phyloP scores from a whole-genome alignment of 345 rosid species.

The Rhodomyrtus tomentosa region DNA sequence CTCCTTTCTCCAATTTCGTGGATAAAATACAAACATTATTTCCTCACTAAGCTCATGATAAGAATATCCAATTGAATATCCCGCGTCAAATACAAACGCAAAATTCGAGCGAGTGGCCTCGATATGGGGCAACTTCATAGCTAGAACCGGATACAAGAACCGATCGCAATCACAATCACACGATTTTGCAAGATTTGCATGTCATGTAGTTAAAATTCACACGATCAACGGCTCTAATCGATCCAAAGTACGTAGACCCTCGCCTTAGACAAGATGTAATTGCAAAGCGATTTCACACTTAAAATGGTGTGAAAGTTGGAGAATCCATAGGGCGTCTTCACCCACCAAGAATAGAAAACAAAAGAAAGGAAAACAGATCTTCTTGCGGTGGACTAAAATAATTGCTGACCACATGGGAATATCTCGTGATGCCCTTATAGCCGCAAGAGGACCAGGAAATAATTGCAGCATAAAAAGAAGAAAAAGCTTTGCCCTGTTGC shows the following conservation, averaged over 20 bases:
- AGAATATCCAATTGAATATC: not conserved
- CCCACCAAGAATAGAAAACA: not conserved
- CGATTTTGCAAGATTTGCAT: too few species aligned
- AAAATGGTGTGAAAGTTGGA: not conserved
- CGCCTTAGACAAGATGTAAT: not conserved
- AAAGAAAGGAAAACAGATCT: not conserved
- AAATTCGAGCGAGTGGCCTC: not conserved
- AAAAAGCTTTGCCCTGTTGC: not conserved
- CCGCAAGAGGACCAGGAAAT: not conserved
- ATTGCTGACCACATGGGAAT: not conserved
- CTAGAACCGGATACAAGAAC: not conserved
- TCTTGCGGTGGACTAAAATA: not conserved
- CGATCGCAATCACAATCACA: not conserved
- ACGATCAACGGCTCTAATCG: not conserved
- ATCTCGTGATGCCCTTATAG: not conserved
- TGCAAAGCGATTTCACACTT: not conserved
- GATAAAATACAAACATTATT: not conserved
- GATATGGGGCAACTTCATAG: not conserved
- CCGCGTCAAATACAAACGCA: rapidly evolving
- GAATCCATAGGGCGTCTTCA: not conserved
- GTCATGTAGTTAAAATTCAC: too few species aligned
- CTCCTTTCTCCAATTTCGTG: not conserved
- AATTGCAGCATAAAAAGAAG: not conserved
- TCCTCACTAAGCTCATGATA: not conserved
- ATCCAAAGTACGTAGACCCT: not conserved